Conservation (phyloP, 1,139 yeast genomes). For the Lodderomyces orthopsilosis region DNA sequence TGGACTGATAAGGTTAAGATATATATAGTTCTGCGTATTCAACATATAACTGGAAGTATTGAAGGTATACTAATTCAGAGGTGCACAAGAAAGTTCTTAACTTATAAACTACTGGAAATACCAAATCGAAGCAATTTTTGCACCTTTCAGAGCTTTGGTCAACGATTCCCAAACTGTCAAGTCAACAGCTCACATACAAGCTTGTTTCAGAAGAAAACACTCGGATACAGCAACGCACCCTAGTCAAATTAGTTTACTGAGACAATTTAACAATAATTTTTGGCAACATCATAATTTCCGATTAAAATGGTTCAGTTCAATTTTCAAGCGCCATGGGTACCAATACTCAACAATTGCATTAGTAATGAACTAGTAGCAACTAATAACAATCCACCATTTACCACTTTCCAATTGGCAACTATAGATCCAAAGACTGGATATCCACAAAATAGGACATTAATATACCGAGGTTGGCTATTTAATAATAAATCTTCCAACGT, state of each 20-base stretch:
- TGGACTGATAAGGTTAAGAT: not conserved
- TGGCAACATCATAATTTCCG: too few relatives aligned
- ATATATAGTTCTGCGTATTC: not conserved
- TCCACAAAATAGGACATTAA: conserved; percentile 69
- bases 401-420: conserved; percentile 68
- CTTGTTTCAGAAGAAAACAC: too few relatives aligned
- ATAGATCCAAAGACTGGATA: conserved; percentile 49
- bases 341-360: conserved; percentile 13
- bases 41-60: not conserved
- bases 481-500: conserved; percentile 67
- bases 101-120: too few relatives aligned
- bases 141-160: too few relatives aligned
- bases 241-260: too few relatives aligned
- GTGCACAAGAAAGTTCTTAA: too few relatives aligned
- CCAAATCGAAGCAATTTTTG: too few relatives aligned
- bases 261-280: too few relatives aligned
- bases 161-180: too few relatives aligned
- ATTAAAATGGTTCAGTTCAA: conserved; percentile 13
- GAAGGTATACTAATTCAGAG: too few relatives aligned
- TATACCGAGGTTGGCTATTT: conserved; percentile 73
- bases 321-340: conserved; percentile 17
- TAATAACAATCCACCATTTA: conserved; percentile 41
- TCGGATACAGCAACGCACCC: too few relatives aligned
- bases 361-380: conserved; percentile 12
- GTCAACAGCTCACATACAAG: too few relatives aligned